Base-by-base conservation (phyloP, 2,329 filamentous ascomycete genomes). In the Sarocladium brachiariae region DNA sequence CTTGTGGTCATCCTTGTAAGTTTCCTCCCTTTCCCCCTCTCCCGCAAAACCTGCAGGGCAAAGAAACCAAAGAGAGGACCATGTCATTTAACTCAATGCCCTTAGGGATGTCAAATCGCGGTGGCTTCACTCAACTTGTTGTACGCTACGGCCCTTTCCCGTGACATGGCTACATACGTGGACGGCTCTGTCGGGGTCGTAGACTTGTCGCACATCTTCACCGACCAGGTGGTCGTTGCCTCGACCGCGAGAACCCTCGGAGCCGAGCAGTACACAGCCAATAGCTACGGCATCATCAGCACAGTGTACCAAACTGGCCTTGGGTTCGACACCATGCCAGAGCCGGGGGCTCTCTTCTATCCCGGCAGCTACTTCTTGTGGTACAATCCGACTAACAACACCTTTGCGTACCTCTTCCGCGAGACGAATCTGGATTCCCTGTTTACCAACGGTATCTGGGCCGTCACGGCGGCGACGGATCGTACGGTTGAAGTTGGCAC, bases 181-280 rank as follows among this genome's bases (percentile, higher is more conserved):
- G 56, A 60, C 0, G 71, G 70, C 1, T 58, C 61, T 9, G 64
- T 73, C 1, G 59, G 63, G 0, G 58, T 72, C 3, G 59, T 71
- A 1, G 59, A 69, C 48, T 58, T 75, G 61, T 58, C 58, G 7
- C 58, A 51, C 31, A 64, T 69, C 51, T 64, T 64, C 54, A 65
- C 60, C 34, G 57, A 46, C 24, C 65, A 56, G 38, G 59, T 66
- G 13, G 45, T 68, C 14, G 55, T 56, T 4, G 54, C 56, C 13
- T 30, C 27, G 9, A 55, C 50, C 4, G 49, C 47, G 7, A 57
- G 59, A 18, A 52, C 55, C 2, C 49, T 54, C 13, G 61, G 55
- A n/a, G 67, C 69, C 21, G 59, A 71, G 19, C 60, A 70, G 46
- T 73, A 70, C 43, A 70, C 67, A 1, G 72, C 72, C 11, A 71